These are phyloP conservation scores for Verticillium nonalfalfae DNA, from an alignment of 2,329 filamentous ascomycete genomes.

Conservation along the genomic window DNA sequence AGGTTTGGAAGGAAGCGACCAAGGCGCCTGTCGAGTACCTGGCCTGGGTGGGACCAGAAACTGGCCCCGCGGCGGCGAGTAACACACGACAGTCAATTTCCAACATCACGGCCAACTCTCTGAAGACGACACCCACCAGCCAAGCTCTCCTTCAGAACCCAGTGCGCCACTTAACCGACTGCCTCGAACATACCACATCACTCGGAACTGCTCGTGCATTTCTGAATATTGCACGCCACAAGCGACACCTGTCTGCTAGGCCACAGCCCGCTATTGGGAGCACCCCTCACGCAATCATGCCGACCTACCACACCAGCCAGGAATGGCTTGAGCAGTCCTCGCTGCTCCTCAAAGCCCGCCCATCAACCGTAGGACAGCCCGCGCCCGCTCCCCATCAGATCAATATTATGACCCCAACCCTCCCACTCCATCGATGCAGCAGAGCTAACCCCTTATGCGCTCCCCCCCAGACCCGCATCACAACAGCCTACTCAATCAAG, in stretches of 20 bases:
- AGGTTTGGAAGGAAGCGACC: neutral
- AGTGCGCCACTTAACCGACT: neutral
- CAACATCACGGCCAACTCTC: neutral
- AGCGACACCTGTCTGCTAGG: no score
- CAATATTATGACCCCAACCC: neutral
- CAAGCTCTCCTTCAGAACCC: neutral
- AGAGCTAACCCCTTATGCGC: neutral
- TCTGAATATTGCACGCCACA: no score
- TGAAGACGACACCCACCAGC: neutral
- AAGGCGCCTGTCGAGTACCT: neutral
- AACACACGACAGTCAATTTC: neutral
- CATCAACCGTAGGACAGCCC: slow-evolving; percentile 58
- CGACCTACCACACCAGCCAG: slow-evolving; percentile 73
- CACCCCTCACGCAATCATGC: slow-evolving; percentile 49
- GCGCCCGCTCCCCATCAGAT: slow-evolving; percentile 4
- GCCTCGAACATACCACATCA: neutral
- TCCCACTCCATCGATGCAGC: neutral
- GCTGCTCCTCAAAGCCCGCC: slow-evolving; percentile 79
- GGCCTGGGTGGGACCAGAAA: neutral
- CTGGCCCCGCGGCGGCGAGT: neutral
- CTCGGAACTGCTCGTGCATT: no score
- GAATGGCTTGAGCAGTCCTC: slow-evolving; percentile 88
- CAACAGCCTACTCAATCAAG: slow-evolving; percentile 80
- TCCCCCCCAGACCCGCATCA: slow-evolving; percentile 70
- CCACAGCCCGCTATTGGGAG: neutral